Evolutionary conservation across 2,329 filamentous ascomycete genomes (phyloP).

Genomic region (Nemania serpens): DNA sequence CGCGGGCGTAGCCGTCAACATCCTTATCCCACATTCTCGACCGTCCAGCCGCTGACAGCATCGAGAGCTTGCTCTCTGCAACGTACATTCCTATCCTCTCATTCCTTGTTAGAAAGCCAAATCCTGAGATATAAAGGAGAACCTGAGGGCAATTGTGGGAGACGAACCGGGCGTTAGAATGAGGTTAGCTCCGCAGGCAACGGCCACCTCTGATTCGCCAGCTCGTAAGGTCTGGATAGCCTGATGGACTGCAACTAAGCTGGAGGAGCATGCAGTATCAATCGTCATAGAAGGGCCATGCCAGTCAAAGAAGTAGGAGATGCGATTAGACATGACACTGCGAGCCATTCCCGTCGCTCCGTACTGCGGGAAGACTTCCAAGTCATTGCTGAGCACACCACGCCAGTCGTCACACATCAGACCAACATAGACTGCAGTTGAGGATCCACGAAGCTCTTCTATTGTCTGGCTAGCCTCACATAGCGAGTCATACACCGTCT

Average conservation of each 20-base stretch:
- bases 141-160: too few species aligned
- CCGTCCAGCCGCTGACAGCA: slow-evolving; percentile 38
- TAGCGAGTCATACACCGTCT: not conserved
- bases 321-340: not conserved
- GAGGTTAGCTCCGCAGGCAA: not conserved
- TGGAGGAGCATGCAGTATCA: not conserved
- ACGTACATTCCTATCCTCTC: slow-evolving; percentile 23
- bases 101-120: too few species aligned
- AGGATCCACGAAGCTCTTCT: not conserved
- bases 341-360: not conserved
- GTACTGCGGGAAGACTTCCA: not conserved
- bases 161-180: slow-evolving; percentile 29
- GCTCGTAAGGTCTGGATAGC: not conserved
- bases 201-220: not conserved
- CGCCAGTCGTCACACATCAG: not conserved
- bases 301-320: not conserved
- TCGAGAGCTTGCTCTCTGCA: slow-evolving; percentile 20
- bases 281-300: not conserved
- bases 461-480: not conserved
- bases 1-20: slow-evolving; percentile 57
- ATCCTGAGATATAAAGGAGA: too few species aligned
- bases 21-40: slow-evolving; percentile 48
- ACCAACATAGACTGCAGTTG: not conserved
- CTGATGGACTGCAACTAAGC: not conserved
- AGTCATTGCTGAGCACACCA: not conserved